Percentiles rank a stretch among this genome's conserved stretches.
Conservation (phyloP, 139 green algal species). For the Chlamydomonas applanata region DNA sequence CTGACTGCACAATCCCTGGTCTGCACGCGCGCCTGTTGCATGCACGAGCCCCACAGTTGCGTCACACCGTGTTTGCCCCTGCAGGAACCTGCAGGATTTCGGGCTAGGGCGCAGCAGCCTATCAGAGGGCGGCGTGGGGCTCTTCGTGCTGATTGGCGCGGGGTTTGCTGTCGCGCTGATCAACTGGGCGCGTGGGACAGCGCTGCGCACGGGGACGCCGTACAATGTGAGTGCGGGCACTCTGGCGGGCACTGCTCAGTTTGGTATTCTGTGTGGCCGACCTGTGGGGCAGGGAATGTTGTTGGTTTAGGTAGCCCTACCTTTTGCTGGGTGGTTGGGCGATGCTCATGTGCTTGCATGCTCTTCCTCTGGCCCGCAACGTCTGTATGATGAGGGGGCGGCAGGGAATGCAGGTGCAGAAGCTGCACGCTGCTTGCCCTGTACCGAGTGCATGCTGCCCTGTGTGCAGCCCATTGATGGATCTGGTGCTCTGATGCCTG, state of each 20-base stretch:
- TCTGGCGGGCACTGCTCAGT: no score
- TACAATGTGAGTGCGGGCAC: slow-evolving; percentile 32
- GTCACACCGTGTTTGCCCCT: neutral
- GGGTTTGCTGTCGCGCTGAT: slow-evolving; percentile 37
- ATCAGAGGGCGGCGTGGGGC: slow-evolving; percentile 75
- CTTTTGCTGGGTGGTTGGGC: neutral
- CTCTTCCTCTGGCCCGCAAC: no score
- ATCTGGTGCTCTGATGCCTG: no score
- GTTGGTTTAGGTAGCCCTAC: neutral
- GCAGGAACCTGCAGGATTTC: slow-evolving; percentile 80
- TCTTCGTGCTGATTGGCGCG: slow-evolving; percentile 78
- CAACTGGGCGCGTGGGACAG: slow-evolving; percentile 38
- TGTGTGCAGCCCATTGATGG: no score
- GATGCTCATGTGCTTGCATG: neutral
- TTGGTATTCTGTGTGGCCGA: no score
- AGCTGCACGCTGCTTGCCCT: no score
- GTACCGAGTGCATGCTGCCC: no score
- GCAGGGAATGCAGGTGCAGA: no score
- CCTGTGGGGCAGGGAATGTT: no score
- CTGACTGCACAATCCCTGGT: no score
- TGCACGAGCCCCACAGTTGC: neutral
- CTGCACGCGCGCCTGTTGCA: neutral
- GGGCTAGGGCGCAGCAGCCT: slow-evolving; percentile 76
- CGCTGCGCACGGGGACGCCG: slow-evolving; percentile 42
- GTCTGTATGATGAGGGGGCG: no score